These are phyloP conservation scores for Colletotrichum sp. DNA, from an alignment of 2,329 filamentous ascomycete genomes.

Conservation along the genomic window DNA sequence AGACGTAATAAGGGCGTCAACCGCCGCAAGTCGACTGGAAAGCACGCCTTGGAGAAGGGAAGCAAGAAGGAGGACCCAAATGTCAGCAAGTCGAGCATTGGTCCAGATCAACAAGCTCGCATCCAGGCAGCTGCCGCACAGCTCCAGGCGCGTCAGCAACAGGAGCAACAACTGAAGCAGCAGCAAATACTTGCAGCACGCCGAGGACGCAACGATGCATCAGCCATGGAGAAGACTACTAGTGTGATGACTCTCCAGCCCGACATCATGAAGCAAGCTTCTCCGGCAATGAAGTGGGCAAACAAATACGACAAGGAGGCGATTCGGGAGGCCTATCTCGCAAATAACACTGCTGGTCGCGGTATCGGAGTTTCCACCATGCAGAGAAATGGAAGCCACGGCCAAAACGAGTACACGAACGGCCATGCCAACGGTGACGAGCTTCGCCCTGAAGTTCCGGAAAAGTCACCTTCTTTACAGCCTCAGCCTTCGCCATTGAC, in stretches of 20 bases:
- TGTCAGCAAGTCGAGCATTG: conserved; percentile 82
- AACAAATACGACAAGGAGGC: conserved; percentile 91
- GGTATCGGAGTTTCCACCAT: conserved; percentile 58
- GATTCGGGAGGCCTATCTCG: conserved; percentile 85
- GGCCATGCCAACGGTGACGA: conserved; percentile 37
- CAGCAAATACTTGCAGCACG: conserved; percentile 39
- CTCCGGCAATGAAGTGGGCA: conserved; percentile 95
- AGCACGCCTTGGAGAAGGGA: conserved; percentile 56
- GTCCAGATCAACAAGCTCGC: conserved; percentile 87
- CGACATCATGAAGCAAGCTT: conserved; percentile 83
- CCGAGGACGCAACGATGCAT: conserved; percentile 61
- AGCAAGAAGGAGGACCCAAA: conserved; percentile 48
- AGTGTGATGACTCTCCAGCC: conserved; percentile 91
- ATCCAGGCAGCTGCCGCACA: conserved; percentile 91
- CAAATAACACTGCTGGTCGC: conserved; percentile 73
- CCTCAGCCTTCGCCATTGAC: conserved; percentile 29
- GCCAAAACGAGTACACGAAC: conserved; percentile 29
- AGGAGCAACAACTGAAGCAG: conserved; percentile 50
- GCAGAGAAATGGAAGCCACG: conserved; percentile 41
- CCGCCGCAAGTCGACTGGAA: conserved; percentile 74
- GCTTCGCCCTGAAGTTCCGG: conserved; percentile 44
- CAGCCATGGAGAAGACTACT: conserved; percentile 76
- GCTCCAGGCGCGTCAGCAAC: conserved; percentile 74
- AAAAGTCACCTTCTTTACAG: conserved; percentile 39
- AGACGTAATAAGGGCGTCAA: conserved; percentile 66